Percentiles rank a stretch among this genome's conserved stretches.
Evolutionary conservation across 257 asterid genomes (phyloP).

Genomic region (Paulownia fortunei): DNA sequence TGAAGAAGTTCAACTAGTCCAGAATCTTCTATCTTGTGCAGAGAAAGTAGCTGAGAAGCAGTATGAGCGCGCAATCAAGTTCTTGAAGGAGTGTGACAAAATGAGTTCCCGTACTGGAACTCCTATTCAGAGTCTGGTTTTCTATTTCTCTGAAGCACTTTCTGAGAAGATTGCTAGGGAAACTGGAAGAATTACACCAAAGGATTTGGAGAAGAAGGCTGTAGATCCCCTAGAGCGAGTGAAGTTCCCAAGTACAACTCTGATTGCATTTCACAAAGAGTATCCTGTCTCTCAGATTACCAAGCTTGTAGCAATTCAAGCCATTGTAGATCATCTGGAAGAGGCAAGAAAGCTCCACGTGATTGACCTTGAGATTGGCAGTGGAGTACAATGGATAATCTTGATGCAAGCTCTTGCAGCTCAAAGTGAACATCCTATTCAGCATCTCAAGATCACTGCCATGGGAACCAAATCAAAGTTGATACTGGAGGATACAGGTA

Average conservation of each 20-base stretch:
- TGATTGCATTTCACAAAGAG: constrained; percentile 16
- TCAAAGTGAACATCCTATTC: background rate
- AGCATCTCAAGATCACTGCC: constrained; percentile 33
- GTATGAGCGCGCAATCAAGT: constrained; percentile 34
- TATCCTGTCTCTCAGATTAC: constrained; percentile 29
- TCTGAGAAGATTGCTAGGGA: constrained; percentile 29
- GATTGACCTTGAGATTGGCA: constrained; percentile 29
- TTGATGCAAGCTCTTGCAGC: constrained; percentile 30
- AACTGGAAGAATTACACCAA: constrained; percentile 20
- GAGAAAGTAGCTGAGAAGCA: constrained; percentile 49
- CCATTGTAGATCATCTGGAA: constrained; percentile 12
- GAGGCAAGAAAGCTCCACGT: constrained; percentile 15
- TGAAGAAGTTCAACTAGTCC: constrained; percentile 42
- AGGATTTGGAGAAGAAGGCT: background rate
- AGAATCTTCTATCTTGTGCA: constrained; percentile 50
- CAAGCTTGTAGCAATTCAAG: constrained; percentile 25
- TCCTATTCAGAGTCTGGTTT: constrained; percentile 33
- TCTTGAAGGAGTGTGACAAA: constrained; percentile 33
- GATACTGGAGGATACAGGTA: constrained; percentile 25
- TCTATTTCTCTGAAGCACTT: constrained; percentile 29
- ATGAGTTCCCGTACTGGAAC: constrained; percentile 34
- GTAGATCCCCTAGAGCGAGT: constrained; percentile 9
- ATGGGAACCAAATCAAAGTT: background rate
- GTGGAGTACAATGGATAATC: constrained; percentile 31
- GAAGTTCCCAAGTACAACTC: background rate